Conservation (phyloP, 768 basidiomycete genomes). For the Stropharia rugosoannulata region DNA sequence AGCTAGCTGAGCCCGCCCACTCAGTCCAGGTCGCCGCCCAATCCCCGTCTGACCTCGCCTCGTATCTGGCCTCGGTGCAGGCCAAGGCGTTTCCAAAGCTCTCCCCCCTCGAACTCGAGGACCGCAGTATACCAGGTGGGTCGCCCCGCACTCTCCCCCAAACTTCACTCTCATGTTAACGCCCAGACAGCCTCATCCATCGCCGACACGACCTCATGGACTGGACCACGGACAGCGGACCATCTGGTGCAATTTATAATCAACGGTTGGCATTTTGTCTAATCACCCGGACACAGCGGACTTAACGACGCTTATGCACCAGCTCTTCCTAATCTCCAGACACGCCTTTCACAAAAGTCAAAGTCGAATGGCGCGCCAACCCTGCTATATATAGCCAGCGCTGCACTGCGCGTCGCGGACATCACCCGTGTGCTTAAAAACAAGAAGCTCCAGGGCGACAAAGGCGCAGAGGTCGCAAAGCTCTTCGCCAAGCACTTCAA, state of each 20-base stretch:
- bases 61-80: constrained; percentile 67
- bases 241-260: constrained; percentile 73
- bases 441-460: constrained; percentile 70
- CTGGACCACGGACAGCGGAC: constrained; percentile 68
- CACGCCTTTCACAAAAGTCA: constrained; percentile 71
- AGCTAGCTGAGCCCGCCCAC: constrained; percentile 42
- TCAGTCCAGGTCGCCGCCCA: constrained; percentile 51
- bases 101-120: constrained; percentile 77
- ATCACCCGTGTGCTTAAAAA: constrained; percentile 73
- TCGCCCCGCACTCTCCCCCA: constrained; percentile 8
- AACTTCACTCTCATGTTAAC: constrained; percentile 45
- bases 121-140: constrained; percentile 77
- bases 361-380: constrained; percentile 85
- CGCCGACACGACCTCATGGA: constrained; percentile 75
- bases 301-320: constrained; percentile 1
- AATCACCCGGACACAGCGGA: background rate
- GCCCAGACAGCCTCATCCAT: constrained; percentile 66
- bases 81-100: constrained; percentile 66
- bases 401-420: constrained; percentile 93
- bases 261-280: constrained; percentile 48
- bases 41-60: constrained; percentile 54
- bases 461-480: constrained; percentile 91
- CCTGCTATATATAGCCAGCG: constrained; percentile 78
- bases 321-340: constrained; percentile 70
- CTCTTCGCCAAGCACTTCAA: constrained; percentile 96